These are phyloP conservation scores for Austroboletus eburneus DNA, from an alignment of 768 basidiomycete species.

Conservation along the genomic window DNA sequence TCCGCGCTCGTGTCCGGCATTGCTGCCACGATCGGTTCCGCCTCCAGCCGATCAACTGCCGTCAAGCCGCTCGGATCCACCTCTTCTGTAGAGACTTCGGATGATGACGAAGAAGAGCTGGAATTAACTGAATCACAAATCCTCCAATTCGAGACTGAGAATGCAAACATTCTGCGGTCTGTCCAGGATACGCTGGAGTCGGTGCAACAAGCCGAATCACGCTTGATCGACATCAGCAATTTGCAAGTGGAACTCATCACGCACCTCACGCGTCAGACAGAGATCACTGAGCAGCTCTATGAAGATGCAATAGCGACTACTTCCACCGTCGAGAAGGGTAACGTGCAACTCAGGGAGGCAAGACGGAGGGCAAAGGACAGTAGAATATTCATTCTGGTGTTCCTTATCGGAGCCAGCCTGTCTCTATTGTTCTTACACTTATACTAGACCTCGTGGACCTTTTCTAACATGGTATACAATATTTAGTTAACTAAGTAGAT, in stretches of 20 bases:
- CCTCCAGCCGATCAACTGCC: slow-evolving; percentile 31
- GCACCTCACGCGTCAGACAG: slow-evolving; percentile 86
- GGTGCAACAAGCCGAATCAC: slow-evolving; percentile 88
- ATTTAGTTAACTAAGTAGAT: slow-evolving; percentile 1
- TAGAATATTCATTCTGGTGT: slow-evolving; percentile 84
- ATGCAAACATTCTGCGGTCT: slow-evolving; percentile 76
- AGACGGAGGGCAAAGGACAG: slow-evolving; percentile 82
- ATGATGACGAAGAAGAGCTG: slow-evolving; percentile 73
- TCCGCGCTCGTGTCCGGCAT: slow-evolving; percentile 53
- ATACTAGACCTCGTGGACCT: slow-evolving; percentile 48
- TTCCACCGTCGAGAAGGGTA: slow-evolving; percentile 83
- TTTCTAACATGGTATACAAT: slow-evolving; percentile 5
- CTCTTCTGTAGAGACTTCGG: slow-evolving; percentile 39
- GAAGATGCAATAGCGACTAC: slow-evolving; percentile 91
- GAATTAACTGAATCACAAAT: slow-evolving; percentile 86
- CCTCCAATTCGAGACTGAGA: slow-evolving; percentile 90
- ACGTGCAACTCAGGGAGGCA: slow-evolving; percentile 86
- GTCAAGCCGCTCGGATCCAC: slow-evolving; percentile 25
- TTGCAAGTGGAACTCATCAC: slow-evolving; percentile 89
- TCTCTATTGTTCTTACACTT: slow-evolving; percentile 91
- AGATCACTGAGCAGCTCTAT: slow-evolving; percentile 89
- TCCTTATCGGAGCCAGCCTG: slow-evolving; percentile 87
- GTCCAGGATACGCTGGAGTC: slow-evolving; percentile 85
- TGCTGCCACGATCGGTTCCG: slow-evolving; percentile 55
- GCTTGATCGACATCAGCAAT: slow-evolving; percentile 87